Evolutionary conservation across 2,329 filamentous ascomycete genomes (phyloP), one percentile per base, ranked within the genome.

Genomic region (Aureobasidium sp.): DNA sequence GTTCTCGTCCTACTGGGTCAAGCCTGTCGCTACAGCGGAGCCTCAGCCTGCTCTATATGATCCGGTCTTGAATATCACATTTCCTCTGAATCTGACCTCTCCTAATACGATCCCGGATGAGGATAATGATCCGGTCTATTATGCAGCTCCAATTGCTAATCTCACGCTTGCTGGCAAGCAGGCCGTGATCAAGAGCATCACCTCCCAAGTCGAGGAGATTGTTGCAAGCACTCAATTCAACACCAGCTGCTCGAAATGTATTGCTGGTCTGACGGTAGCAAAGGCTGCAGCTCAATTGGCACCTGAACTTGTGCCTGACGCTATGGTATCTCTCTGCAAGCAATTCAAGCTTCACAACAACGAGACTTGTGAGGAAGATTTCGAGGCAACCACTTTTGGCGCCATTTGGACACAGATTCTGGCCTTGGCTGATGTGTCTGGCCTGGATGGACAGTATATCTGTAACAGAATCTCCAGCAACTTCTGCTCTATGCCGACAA

Each of bases 401-500:
- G 78, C 80, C 1, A 76, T 82, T 61, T 85, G 81, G 82, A 82
- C 82, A 5, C 83, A 85, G 66, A 74, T 85, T 1, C 71, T 86
- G 36, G 76, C 79, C 2, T 74, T 79, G 47, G 82, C 81, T 8
- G 77, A 85, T 68, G 74, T 84, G 9, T 72, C 73, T 22, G 82
- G 82, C 9, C 72, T 79, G 2, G 83, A 86, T 68, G 83, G 82
- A 5, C 72, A 77, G 61, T 84, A 82, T 64, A 84, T 86, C 49
- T 85, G 83, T 73, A 77, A 79, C 65, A 77, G 73, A 17, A 66
- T 84, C 2, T 78, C 75, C 58, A 75, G 69, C 34, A 63, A 65
- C 5, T 83, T 79, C 67, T 85, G 83, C 67, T 70, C 75, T 0
- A 67, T 69, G 14, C 82, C 82, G 6, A 68, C 68, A 0, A 78